A percentile compares a stretch with the other conserved stretches of the same genome.
These are phyloP conservation scores for Rubia tinctorum DNA, from an alignment of 305 asterid genomes.

Conservation along the genomic window DNA sequence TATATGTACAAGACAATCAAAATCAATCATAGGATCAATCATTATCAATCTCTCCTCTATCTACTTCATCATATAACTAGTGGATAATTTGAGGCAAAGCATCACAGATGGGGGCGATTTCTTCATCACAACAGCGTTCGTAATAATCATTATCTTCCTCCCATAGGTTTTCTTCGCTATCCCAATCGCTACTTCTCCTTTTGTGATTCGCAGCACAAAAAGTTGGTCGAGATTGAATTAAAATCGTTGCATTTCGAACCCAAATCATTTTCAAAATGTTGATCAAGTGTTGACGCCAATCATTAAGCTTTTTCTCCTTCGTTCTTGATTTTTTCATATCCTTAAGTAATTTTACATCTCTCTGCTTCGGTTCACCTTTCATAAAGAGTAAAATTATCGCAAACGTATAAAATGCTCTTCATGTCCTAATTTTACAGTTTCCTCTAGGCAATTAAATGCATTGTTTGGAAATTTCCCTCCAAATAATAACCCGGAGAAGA, in stretches of 20 bases:
- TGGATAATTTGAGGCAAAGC: background rate
- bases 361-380: background rate
- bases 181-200: background rate
- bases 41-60: too few relatives aligned
- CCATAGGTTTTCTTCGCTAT: background rate
- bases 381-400: background rate
- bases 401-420: conserved; percentile 21
- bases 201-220: background rate
- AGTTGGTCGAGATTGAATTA: background rate
- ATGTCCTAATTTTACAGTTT: conserved; percentile 26
- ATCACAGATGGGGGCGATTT: background rate
- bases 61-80: too few relatives aligned
- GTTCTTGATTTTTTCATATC: background rate
- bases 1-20: too few relatives aligned
- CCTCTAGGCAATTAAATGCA: conserved; percentile 15
- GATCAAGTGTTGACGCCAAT: conserved; percentile 10
- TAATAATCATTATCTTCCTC: background rate
- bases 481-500: conserved; percentile 24
- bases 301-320: background rate
- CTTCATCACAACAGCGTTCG: background rate
- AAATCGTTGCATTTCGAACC: conserved; percentile 2
- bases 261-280: conserved; percentile 7
- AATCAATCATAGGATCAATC: too few relatives aligned
- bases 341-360: background rate
- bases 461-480: background rate